Evolutionary conservation across 768 basidiomycete species (phyloP).

Genomic region (Naganishia randhawae): DNA sequence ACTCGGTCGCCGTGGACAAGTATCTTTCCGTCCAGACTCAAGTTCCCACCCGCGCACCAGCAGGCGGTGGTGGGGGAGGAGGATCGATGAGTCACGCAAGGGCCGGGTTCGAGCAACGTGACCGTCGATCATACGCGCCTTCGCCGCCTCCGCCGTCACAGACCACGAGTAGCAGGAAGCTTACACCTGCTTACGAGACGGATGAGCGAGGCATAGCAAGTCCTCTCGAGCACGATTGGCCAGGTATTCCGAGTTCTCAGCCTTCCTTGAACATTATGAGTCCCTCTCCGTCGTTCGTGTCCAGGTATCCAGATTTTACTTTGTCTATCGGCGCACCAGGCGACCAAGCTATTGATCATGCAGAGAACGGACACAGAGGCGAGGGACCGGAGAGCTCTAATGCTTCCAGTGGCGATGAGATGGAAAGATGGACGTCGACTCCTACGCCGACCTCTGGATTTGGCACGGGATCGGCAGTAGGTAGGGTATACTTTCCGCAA

Average conservation of each 20-base stretch:
- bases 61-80: not conserved
- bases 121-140: not conserved
- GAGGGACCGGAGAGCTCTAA: no score
- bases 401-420: not conserved
- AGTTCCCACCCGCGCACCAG: not conserved
- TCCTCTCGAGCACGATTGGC: not conserved
- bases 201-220: not conserved
- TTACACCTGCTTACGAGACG: not conserved
- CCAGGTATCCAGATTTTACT: no score
- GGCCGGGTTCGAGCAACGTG: not conserved
- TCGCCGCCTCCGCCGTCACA: no score
- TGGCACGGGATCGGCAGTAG: not conserved
- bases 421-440: not conserved
- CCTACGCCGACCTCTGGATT: not conserved
- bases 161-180: not conserved
- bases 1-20: not conserved
- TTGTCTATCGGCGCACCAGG: no score
- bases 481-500: not conserved
- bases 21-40: slow-evolving; percentile 3
- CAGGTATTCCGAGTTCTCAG: no score
- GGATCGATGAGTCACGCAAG: no score
- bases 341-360: no score
- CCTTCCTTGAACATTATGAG: no score
- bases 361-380: no score
- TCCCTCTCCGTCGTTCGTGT: no score